These are phyloP conservation scores for Scleromitrula shiraiana DNA, from an alignment of 2,329 filamentous ascomycete species.

Conservation along the genomic window DNA sequence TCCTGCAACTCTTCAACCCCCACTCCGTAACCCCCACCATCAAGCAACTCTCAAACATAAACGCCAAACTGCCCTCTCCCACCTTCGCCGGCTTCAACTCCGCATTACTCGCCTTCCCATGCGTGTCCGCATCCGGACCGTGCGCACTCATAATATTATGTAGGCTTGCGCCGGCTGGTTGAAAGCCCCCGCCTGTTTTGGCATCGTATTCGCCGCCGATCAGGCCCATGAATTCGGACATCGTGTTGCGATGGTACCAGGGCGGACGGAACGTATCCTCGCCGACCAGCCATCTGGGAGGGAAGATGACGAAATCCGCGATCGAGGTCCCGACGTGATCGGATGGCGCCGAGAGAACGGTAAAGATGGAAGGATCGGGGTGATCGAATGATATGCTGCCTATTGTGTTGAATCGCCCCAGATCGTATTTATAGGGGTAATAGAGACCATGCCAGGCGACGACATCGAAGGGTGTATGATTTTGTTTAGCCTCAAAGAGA, in stretches of 20 bases:
- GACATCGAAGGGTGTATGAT: constrained; percentile 69
- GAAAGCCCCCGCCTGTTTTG: constrained; percentile 48
- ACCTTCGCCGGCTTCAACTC: constrained; percentile 48
- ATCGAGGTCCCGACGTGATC: constrained; percentile 48
- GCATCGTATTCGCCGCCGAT: constrained; percentile 54
- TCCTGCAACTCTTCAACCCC: constrained; percentile 60
- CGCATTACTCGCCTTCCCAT: constrained; percentile 45
- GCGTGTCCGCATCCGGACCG: constrained; percentile 48
- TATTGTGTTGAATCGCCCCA: constrained; percentile 68
- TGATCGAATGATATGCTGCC: constrained; percentile 69
- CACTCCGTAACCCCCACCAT: constrained; percentile 69
- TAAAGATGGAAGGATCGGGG: constrained; percentile 72
- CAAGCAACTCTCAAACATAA: constrained; percentile 57
- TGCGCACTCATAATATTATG: constrained; percentile 58
- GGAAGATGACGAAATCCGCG: constrained; percentile 58
- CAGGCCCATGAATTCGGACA: constrained; percentile 59
- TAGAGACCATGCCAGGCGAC: constrained; percentile 77
- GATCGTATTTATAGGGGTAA: constrained; percentile 75
- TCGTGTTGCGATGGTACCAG: constrained; percentile 58
- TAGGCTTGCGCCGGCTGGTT: constrained; percentile 51
- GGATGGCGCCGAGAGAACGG: constrained; percentile 51
- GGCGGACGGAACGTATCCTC: constrained; percentile 53
- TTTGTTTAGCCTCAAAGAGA: constrained; percentile 57
- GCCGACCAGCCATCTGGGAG: constrained; percentile 54
- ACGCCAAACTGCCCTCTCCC: constrained; percentile 52